These are phyloP conservation scores for Tilletiopsis washingtonensis DNA, from an alignment of 1,284 basidiomycete genomes.

Conservation along the genomic window DNA sequence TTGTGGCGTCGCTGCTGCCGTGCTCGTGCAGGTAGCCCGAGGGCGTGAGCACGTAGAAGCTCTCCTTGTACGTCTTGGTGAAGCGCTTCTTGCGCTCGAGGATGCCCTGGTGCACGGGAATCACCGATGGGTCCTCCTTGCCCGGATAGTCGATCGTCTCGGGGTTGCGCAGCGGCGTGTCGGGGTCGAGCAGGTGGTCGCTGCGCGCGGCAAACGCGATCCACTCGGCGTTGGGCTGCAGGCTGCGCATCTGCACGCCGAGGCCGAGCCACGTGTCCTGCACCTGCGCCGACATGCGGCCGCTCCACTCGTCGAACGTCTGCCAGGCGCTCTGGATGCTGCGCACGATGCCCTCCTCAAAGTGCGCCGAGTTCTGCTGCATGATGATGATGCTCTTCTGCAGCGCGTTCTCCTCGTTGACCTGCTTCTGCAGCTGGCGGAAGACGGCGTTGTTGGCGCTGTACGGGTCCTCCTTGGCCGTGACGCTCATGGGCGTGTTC, in stretches of 20 bases:
- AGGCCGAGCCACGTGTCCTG: conserved; percentile 74
- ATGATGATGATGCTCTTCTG: conserved; percentile 99
- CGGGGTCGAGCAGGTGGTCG: conserved; percentile 90
- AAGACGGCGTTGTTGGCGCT: conserved; percentile 68
- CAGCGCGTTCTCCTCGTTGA: conserved; percentile 93
- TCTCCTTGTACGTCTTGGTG: conserved; percentile 70
- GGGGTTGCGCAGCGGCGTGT: conserved; percentile 64
- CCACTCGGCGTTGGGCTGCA: conserved; percentile 92
- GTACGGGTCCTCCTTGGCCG: conserved; percentile 76
- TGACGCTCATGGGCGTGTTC: conserved; percentile 85
- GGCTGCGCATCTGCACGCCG: conserved; percentile 68
- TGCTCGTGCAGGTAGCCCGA: conserved; percentile 94
- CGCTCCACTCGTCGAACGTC: conserved; percentile 89
- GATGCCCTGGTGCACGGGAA: conserved; percentile 80
- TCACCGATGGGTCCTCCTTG: conserved; percentile 83
- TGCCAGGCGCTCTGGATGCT: conserved; percentile 94
- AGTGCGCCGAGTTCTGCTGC: conserved; percentile 92
- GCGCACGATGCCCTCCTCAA: conserved; percentile 92
- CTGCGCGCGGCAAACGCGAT: conserved; percentile 87
- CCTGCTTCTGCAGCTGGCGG: conserved; percentile 77
- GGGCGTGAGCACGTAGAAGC: conserved; percentile 85
- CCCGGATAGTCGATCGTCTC: conserved; percentile 74
- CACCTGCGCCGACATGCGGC: conserved; percentile 70
- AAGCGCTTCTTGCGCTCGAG: conserved; percentile 96
- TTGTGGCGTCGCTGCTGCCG: conserved; percentile 66